Percentiles rank a stretch among this genome's conserved stretches.
These are phyloP conservation scores for Metschnikowia lunata DNA, from an alignment of 805 yeast species.

Conservation along the genomic window DNA sequence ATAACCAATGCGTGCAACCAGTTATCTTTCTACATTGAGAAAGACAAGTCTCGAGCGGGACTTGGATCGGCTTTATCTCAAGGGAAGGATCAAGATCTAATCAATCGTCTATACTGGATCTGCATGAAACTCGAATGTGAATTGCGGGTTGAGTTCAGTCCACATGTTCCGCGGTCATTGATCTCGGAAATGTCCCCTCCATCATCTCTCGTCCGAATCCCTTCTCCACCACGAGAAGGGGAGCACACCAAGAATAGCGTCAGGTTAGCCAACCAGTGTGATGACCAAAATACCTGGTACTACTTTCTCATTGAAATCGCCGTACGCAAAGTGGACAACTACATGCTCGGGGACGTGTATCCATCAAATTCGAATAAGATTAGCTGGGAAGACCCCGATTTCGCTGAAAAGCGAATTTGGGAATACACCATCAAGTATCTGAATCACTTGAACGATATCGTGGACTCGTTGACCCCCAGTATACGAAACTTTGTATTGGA, in stretches of 20 bases:
- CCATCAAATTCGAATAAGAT: neutral
- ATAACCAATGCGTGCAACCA: conserved; percentile 25
- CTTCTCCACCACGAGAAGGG: conserved; percentile 20
- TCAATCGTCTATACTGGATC: conserved; percentile 34
- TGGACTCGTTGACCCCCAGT: conserved; percentile 32
- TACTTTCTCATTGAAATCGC: conserved; percentile 38
- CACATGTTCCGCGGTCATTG: conserved; percentile 29
- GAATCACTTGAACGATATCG: conserved; percentile 36
- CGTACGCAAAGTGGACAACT: conserved; percentile 36
- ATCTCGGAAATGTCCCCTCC: conserved; percentile 31
- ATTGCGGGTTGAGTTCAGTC: conserved; percentile 31
- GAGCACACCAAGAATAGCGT: conserved; percentile 22
- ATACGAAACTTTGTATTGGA: conserved; percentile 30
- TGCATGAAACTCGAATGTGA: conserved; percentile 37
- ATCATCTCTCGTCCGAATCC: conserved; percentile 28
- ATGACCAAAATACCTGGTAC: conserved; percentile 33
- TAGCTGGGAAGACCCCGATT: conserved; percentile 25
- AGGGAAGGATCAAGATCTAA: conserved; percentile 13
- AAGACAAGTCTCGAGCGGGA: conserved; percentile 3
- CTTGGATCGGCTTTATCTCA: neutral
- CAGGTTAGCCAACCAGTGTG: conserved; percentile 21
- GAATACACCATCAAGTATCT: conserved; percentile 26
- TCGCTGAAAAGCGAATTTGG: conserved; percentile 23
- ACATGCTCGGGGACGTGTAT: conserved; percentile 31
- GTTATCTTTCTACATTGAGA: conserved; percentile 28